These are phyloP conservation scores for Aureobasidium melanogenum DNA, from an alignment of 2,329 filamentous ascomycete species.

Conservation along the genomic window DNA sequence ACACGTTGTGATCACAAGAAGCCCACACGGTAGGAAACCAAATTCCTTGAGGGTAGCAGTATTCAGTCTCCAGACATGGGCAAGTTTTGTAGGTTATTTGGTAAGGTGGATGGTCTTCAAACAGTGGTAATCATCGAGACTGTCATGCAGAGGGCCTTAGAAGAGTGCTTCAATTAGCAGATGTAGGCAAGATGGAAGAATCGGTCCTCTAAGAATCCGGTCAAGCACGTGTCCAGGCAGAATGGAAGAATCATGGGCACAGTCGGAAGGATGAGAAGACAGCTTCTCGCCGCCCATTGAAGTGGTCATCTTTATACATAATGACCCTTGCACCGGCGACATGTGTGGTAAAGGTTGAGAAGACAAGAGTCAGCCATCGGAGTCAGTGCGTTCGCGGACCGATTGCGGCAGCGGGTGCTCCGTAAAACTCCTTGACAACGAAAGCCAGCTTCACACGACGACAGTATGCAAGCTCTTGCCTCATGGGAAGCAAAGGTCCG, in stretches of 20 bases:
- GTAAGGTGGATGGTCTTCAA: too few relatives aligned
- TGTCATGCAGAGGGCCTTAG: not conserved
- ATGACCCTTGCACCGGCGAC: not conserved
- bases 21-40: not conserved
- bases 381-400: constrained; percentile 1
- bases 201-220: not conserved
- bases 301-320: not conserved
- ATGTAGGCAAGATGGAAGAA: not conserved
- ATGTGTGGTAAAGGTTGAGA: not conserved
- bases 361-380: not conserved
- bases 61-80: too few relatives aligned
- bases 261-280: too few relatives aligned
- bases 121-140: too few relatives aligned
- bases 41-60: too few relatives aligned
- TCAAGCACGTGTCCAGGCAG: not conserved
- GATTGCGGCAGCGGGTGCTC: constrained; percentile 7
- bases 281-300: not conserved
- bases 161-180: not conserved
- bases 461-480: not conserved
- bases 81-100: too few relatives aligned
- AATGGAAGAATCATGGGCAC: not conserved
- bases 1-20: not conserved
- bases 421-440: not conserved
- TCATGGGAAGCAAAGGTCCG: not conserved
- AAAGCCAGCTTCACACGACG: not conserved